Evolutionary conservation across 2,329 filamentous ascomycete genomes (phyloP), one percentile per base, ranked within the genome.

Genomic region (Clonostachys byssicola): DNA sequence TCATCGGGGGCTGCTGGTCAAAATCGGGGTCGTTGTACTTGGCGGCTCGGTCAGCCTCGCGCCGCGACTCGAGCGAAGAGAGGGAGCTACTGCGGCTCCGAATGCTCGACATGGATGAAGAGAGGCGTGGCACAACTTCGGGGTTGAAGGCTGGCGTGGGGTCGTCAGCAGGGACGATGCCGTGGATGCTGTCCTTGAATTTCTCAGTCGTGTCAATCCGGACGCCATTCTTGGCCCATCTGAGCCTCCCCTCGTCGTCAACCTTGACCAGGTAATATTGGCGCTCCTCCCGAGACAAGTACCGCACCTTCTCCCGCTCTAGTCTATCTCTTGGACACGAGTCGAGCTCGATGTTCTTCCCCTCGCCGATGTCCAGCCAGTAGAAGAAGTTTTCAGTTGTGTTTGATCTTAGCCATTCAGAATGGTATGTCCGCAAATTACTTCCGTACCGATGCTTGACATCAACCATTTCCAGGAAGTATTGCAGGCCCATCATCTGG

Each of bases 371-470:
- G 61, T 96, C 92, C 2, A 96, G 74, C 91, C 92, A 96, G 67
- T 91, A 92, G 64, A 96, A 96, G 75, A 92, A 96, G 60, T 94
- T 95, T 62, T 96, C 86, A 5, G 83, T 80, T 0, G 89, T 92
- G 30, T 88, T 74, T 2, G 81, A 73, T 50, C 78, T 81, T 63
- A 90, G 90, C 92, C 92, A 96, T 53, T 88, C 82, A 49, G 83
- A 80, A 59, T 96, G 92, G 56, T 96, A 96, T 34, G 81, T 78
- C 34, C 88, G 77, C 44, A 96, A 66, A 55, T 94, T 95, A 46
- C 84, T 86, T 5, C 91, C 92, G 59, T 96, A 95, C 5, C 91
- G 81, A 61, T 96, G 91, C 64, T 95, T 92, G 42, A 84, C 70
- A 61, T 94, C 88, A 8, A 92, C 85, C 86, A 95, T 92, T 58